phyloP scores from a whole-genome alignment of 768 basidiomycete species.

The Lanmaoa pseudosensibilis region DNA sequence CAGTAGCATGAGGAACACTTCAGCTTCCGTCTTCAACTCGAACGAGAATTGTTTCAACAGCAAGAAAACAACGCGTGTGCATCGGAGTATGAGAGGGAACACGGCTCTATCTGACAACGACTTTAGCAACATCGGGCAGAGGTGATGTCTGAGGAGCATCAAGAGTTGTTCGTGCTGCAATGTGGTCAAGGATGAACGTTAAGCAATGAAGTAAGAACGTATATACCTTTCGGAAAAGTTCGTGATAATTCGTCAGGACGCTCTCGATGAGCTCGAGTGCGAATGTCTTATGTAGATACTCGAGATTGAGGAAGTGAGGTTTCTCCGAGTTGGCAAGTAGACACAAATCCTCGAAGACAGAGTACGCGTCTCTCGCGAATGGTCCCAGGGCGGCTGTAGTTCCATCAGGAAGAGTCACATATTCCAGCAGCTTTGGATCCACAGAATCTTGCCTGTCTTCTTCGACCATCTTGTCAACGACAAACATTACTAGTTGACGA shows the following conservation, averaged over 20 bases:
- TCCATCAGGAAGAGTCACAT: slow-evolving; percentile 67
- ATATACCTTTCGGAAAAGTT: slow-evolving; percentile 76
- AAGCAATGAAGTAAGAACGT: not conserved
- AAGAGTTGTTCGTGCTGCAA: slow-evolving; percentile 77
- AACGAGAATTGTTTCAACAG: slow-evolving; percentile 87
- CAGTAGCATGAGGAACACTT: slow-evolving; percentile 79
- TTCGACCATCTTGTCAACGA: slow-evolving; percentile 89
- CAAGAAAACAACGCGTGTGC: slow-evolving; percentile 91
- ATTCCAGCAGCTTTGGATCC: slow-evolving; percentile 22
- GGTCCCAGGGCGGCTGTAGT: slow-evolving; percentile 62
- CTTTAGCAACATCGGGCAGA: slow-evolving; percentile 87
- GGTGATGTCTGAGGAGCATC: slow-evolving; percentile 83
- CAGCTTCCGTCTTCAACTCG: slow-evolving; percentile 79
- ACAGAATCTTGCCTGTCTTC: slow-evolving; percentile 56
- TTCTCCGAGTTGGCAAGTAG: slow-evolving; percentile 80
- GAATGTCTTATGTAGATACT: slow-evolving; percentile 87
- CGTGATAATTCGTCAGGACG: slow-evolving; percentile 88
- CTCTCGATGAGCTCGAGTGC: slow-evolving; percentile 97
- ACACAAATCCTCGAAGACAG: slow-evolving; percentile 91
- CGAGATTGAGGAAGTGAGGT: slow-evolving; percentile 79
- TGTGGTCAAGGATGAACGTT: slow-evolving; percentile 1
- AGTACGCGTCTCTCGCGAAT: slow-evolving; percentile 80
- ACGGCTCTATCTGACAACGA: slow-evolving; percentile 76
- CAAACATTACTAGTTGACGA: slow-evolving; percentile 95
- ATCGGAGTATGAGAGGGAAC: slow-evolving; percentile 87